These are phyloP conservation scores for Trametes polyzona DNA, from an alignment of 1,284 basidiomycete genomes.

Conservation along the genomic window DNA sequence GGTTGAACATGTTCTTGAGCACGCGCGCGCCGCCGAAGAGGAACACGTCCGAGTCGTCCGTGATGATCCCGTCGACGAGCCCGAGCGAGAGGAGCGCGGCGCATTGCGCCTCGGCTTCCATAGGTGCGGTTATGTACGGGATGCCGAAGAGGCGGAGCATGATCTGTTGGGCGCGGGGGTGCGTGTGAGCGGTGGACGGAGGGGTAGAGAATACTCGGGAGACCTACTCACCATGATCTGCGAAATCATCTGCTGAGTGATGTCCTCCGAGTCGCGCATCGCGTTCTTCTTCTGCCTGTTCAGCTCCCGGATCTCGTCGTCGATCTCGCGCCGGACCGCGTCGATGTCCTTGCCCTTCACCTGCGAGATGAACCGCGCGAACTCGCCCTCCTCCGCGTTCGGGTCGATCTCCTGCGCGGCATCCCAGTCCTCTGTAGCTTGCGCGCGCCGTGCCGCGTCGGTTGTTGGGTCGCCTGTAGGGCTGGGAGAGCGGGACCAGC, in stretches of 20 bases:
- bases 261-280: conserved; percentile 93
- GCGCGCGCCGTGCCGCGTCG: conserved; percentile 11
- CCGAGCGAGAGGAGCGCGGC: conserved; percentile 86
- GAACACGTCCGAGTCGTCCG: conserved; percentile 99
- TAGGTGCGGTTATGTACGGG: conserved; percentile 97
- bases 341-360: conserved; percentile 85
- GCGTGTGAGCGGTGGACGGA: not conserved
- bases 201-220: not conserved
- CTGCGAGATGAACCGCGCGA: conserved; percentile 88
- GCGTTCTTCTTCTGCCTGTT: conserved; percentile 87
- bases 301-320: conserved; percentile 86
- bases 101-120: conserved; percentile 99
- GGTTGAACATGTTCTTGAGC: conserved; percentile 99
- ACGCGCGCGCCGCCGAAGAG: conserved; percentile 94
- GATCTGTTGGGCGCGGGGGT: conserved; percentile 46
- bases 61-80: conserved; percentile 97
- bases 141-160: conserved; percentile 95
- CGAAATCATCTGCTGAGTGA: conserved; percentile 92
- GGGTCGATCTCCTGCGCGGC: conserved; percentile 83
- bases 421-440: conserved; percentile 53
- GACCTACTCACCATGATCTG: conserved; percentile 89
- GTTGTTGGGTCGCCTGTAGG: conserved; percentile 35
- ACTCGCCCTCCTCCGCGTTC: conserved; percentile 87
- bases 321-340: conserved; percentile 85
- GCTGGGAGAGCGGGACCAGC: conserved; percentile 60